These are phyloP conservation scores for Erodium texanum DNA, from an alignment of 441 rosid species.

Conservation along the genomic window DNA sequence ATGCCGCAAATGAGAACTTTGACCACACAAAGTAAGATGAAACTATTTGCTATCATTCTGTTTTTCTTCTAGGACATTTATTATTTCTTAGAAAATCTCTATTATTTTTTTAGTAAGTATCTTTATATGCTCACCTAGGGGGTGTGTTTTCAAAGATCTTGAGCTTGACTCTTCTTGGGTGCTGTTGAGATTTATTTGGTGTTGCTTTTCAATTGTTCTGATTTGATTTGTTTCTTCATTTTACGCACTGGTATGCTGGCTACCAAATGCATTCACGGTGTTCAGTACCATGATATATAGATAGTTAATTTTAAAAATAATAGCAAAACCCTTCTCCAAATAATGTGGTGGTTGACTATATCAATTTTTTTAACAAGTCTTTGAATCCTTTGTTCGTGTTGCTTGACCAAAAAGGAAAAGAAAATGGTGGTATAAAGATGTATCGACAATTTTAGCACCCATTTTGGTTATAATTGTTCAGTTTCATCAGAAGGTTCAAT, in stretches of 20 bases:
- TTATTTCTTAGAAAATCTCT: background rate
- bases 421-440: background rate
- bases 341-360: background rate
- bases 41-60: constrained; percentile 17
- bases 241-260: background rate
- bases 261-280: background rate
- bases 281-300: background rate
- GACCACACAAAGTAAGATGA: constrained; percentile 55
- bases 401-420: background rate
- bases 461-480: background rate
- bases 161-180: background rate
- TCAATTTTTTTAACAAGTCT: background rate
- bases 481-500: constrained; percentile 1
- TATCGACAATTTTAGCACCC: background rate
- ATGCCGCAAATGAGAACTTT: constrained; percentile 44
- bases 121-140: background rate
- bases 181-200: background rate
- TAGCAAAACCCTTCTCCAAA: background rate
- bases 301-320: background rate
- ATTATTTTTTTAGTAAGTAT: background rate
- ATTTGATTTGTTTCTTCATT: background rate
- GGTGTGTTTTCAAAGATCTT: background rate
- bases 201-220: background rate
- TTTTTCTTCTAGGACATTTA: background rate
- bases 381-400: background rate